These are phyloP conservation scores for Sugiyamaella neomexicana DNA, from an alignment of 1,139 yeast genomes.

Conservation along the genomic window DNA sequence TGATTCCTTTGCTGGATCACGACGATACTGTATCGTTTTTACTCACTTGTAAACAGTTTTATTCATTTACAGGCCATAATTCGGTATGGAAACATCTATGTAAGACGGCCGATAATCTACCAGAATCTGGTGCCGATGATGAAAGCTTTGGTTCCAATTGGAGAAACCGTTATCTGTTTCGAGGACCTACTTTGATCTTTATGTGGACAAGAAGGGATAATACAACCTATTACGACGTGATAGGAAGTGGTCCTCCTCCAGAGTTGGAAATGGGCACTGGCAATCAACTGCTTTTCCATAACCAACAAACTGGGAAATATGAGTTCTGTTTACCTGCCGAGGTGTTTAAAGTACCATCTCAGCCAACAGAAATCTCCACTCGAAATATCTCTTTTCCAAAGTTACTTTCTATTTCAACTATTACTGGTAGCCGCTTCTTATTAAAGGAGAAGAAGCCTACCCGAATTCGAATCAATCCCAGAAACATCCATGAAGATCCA, in stretches of 20 bases:
- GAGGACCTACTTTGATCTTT: slow-evolving; percentile 9
- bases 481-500: slow-evolving; percentile 11
- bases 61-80: slow-evolving; percentile 10
- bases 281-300: slow-evolving; percentile 1
- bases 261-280: not conserved
- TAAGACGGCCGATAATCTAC: slow-evolving; percentile 4
- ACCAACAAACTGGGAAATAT: slow-evolving; percentile 2
- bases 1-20: slow-evolving; percentile 13
- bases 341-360: slow-evolving; percentile 13
- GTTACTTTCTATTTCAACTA: slow-evolving; percentile 11
- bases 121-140: slow-evolving; percentile 11
- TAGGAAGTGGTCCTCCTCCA: not conserved
- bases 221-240: slow-evolving; percentile 4
- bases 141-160: slow-evolving; percentile 10
- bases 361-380: slow-evolving; percentile 12
- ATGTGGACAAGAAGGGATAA: slow-evolving; percentile 15
- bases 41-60: slow-evolving; percentile 9
- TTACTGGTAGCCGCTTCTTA: slow-evolving; percentile 6
- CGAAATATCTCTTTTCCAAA: slow-evolving; percentile 13
- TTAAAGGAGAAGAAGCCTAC: slow-evolving; percentile 15
- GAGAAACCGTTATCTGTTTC: slow-evolving; percentile 10
- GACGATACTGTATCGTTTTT: slow-evolving; percentile 13
- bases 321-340: slow-evolving; percentile 10
- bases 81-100: slow-evolving; percentile 14
- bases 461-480: slow-evolving; percentile 4